phyloP scores from a whole-genome alignment of 805 yeast genomes.

The Peterozyma xylosa region DNA sequence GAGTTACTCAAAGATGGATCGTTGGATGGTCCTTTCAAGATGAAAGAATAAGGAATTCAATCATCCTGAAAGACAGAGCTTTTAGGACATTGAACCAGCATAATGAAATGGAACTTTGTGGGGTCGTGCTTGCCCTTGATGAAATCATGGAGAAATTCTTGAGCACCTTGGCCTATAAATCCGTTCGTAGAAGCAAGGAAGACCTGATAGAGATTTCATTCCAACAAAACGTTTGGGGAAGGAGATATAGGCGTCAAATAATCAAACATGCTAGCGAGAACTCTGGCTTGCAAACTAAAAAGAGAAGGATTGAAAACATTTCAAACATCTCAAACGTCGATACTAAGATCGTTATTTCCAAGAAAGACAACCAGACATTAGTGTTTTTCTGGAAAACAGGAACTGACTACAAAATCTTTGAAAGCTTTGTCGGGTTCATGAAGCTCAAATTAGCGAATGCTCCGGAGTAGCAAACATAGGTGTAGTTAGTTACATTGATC shows the following conservation, averaged over 20 bases:
- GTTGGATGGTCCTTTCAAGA: slow-evolving; percentile 26
- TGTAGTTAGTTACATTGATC: too few relatives aligned
- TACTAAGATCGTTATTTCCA: neutral
- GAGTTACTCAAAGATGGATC: slow-evolving; percentile 27
- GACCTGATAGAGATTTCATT: neutral
- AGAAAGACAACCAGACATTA: neutral
- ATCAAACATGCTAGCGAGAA: neutral
- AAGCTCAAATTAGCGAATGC: neutral
- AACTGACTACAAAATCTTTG: slow-evolving; percentile 15
- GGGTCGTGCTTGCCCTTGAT: neutral
- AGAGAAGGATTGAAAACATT: too few relatives aligned
- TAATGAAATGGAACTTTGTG: neutral
- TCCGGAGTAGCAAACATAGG: too few relatives aligned
- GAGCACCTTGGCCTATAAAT: slow-evolving; percentile 9
- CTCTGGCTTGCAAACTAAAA: too few relatives aligned
- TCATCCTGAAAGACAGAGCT: neutral
- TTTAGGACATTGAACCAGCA: neutral
- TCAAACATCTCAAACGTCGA: too few relatives aligned
- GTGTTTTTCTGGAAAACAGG: slow-evolving; percentile 19
- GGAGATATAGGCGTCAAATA: slow-evolving; percentile 15
- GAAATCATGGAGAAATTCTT: slow-evolving; percentile 4
- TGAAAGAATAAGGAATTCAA: slow-evolving; percentile 7
- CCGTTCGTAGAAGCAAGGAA: neutral
- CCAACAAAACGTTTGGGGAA: slow-evolving; percentile 19
- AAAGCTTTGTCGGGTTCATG: slow-evolving; percentile 21